phyloP scores from a whole-genome alignment of 371 early-diverging fungal species.

The Lichtheimia ornata region DNA sequence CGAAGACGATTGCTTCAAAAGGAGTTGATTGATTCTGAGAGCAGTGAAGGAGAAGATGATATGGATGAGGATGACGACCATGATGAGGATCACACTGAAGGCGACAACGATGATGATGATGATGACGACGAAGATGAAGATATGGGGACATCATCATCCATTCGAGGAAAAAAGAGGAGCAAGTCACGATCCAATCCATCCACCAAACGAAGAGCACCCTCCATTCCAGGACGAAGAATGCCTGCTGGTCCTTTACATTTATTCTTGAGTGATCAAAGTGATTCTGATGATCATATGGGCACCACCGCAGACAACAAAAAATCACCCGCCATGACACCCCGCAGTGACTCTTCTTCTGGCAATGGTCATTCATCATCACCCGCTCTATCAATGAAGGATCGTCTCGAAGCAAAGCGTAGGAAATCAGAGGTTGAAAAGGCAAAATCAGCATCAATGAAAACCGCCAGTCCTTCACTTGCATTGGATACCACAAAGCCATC shows the following conservation, averaged over 20 bases:
- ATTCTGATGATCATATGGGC: constrained; percentile 18
- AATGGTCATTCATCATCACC: not conserved
- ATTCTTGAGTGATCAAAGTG: constrained; percentile 22
- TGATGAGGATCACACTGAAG: constrained; percentile 13
- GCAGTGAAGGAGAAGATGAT: constrained; percentile 8
- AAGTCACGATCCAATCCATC: not conserved
- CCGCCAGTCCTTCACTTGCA: not conserved
- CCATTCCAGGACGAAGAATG: too few relatives aligned
- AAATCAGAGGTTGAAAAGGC: constrained; percentile 10
- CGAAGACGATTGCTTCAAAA: not conserved
- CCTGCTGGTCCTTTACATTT: not conserved
- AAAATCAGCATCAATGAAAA: not conserved
- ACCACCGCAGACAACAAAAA: constrained; percentile 4
- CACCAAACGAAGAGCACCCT: too few relatives aligned
- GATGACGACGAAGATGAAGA: constrained; percentile 16
- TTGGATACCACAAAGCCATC: not conserved
- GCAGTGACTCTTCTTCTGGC: not conserved
- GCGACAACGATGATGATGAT: constrained; percentile 14
- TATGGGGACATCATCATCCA: constrained; percentile 2
- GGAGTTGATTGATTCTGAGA: constrained; percentile 3
- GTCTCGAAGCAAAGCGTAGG: constrained; percentile 17
- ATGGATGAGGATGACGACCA: constrained; percentile 18
- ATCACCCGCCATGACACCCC: not conserved
- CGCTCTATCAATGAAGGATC: not conserved
- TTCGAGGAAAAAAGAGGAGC: constrained; percentile 13